Base-by-base conservation (phyloP, 2,329 filamentous ascomycete genomes). In the Torrubiellomyces zombiae region DNA sequence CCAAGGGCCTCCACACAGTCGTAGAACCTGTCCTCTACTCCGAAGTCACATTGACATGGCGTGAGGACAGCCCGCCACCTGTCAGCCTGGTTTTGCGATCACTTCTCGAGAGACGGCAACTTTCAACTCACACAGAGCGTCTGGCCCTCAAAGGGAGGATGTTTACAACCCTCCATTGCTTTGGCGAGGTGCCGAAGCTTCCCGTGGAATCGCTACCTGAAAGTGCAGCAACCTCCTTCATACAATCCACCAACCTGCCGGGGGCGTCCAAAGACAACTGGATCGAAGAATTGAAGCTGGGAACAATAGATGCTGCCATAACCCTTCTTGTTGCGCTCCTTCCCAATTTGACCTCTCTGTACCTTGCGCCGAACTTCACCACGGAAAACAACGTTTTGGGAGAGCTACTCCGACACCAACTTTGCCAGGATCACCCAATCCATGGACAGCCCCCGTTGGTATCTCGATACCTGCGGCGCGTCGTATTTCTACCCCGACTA, bases 221-320 rank as follows among this genome's bases (percentile, higher is more conserved):
- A 16, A n/a, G n/a, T n/a, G n/a, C n/a, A n/a, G n/a, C 13, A 15
- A 4, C 22, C 21, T 13, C 11, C 19, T n/a, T 21, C 9, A 24
- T 28, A 9, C 18, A 5, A n/a, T 24, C 21, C 11, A 28, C 22
- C 5, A n/a, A n/a, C n/a, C n/a, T n/a, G n/a, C n/a, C n/a, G n/a
- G n/a, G 14, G 3, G 26, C 25, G 10, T 23, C 21, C 9, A 14
- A 28, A 3, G n/a, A 18, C 6, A 9, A 17, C 5, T 28, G 22
- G 26, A 21, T 20, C 6, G 15, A 28, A 4, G 22, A 24, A 19
- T 12, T 28, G 9, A 17, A 21, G 9, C 25, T 19, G 14, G 22
- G 26, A 18, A 21, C 11, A 11, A 12, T 15, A n/a, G 28, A 33
- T 18, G 32, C 32, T 9, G 13, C 28, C 22, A 18, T 31, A 5